Evolutionary conservation across 495 filamentous ascomycete species (phyloP).

Genomic region (Emericellopsis terricola): DNA sequence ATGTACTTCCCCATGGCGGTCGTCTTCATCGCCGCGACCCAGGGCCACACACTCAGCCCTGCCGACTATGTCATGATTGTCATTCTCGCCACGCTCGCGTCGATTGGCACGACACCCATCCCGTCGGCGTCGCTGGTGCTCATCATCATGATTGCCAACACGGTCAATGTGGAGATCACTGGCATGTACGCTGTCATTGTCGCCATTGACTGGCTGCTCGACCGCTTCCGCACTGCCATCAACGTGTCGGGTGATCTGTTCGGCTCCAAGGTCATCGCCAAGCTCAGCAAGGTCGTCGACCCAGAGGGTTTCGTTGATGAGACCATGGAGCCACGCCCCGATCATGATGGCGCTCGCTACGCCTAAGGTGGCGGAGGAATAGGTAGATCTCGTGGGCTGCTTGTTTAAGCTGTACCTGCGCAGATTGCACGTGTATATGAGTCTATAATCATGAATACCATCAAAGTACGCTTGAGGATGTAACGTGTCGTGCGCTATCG

Average conservation of each 20-base stretch:
- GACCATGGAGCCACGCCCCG: neutral
- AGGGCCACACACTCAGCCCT: constrained; percentile 9
- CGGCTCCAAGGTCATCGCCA: constrained; percentile 4
- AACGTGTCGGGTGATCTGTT: constrained; percentile 15
- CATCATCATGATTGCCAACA: constrained; percentile 15
- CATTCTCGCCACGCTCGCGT: constrained; percentile 14
- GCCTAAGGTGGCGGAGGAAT: no score
- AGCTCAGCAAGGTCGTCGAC: constrained; percentile 6
- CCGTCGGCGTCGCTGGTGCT: constrained; percentile 14
- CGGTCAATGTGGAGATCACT: constrained; percentile 12
- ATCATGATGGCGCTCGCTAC: no score
- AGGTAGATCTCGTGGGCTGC: no score
- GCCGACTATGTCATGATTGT: constrained; percentile 13
- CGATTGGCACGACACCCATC: constrained; percentile 16
- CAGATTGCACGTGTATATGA: no score
- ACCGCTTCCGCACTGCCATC: constrained; percentile 13
- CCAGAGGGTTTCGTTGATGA: constrained; percentile 3
- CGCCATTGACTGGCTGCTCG: constrained; percentile 15
- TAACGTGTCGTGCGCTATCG: no score
- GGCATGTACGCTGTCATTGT: constrained; percentile 15
- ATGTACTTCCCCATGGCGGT: constrained; percentile 15
- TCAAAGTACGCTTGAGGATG: no score
- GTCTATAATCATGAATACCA: no score
- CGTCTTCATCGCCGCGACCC: constrained; percentile 14
- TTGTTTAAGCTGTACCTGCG: no score